A percentile compares a stretch with the other conserved stretches of the same genome.
These are phyloP conservation scores for Pneumocystis wakefieldiae DNA, from an alignment of 1,139 yeast species.

Conservation along the genomic window DNA sequence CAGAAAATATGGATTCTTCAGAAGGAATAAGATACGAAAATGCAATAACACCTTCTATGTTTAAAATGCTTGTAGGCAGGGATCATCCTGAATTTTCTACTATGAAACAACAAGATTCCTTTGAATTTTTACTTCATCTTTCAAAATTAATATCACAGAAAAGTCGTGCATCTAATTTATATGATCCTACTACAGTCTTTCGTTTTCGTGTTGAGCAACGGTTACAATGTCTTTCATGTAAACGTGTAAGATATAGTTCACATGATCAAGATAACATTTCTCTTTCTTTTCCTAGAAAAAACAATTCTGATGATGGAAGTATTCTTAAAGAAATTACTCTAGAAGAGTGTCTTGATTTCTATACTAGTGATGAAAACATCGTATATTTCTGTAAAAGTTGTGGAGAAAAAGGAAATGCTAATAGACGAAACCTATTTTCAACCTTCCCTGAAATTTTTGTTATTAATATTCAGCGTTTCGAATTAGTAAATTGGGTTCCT, in stretches of 20 bases:
- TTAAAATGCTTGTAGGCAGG: slow-evolving; percentile 62
- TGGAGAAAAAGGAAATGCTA: slow-evolving; percentile 19
- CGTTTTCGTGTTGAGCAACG: slow-evolving; percentile 54
- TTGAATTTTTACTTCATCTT: slow-evolving; percentile 65
- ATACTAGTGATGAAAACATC: slow-evolving; percentile 36
- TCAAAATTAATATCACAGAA: slow-evolving; percentile 31
- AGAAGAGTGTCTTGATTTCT: slow-evolving; percentile 38
- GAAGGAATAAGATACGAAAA: slow-evolving; percentile 35
- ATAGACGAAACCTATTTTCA: slow-evolving; percentile 32
- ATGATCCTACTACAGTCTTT: slow-evolving; percentile 40
- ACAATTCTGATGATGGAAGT: slow-evolving; percentile 27
- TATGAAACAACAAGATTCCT: slow-evolving; percentile 87
- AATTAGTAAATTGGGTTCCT: slow-evolving; percentile 82
- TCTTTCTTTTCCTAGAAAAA: slow-evolving; percentile 39
- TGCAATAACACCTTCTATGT: slow-evolving; percentile 64
- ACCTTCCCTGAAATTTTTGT: slow-evolving; percentile 59
- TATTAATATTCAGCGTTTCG: slow-evolving; percentile 64
- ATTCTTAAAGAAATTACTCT: slow-evolving; percentile 40
- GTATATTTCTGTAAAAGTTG: slow-evolving; percentile 62
- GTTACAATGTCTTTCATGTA: slow-evolving; percentile 47
- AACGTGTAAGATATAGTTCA: slow-evolving; percentile 40
- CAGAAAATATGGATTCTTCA: slow-evolving; percentile 23
- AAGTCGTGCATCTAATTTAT: slow-evolving; percentile 8
- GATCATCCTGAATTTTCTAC: slow-evolving; percentile 72
- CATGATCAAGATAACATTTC: slow-evolving; percentile 58